A percentile compares a stretch with the other conserved stretches of the same genome.
These are phyloP conservation scores for Penicillium maclennaniae DNA, from an alignment of 495 filamentous ascomycete species.

Conservation along the genomic window DNA sequence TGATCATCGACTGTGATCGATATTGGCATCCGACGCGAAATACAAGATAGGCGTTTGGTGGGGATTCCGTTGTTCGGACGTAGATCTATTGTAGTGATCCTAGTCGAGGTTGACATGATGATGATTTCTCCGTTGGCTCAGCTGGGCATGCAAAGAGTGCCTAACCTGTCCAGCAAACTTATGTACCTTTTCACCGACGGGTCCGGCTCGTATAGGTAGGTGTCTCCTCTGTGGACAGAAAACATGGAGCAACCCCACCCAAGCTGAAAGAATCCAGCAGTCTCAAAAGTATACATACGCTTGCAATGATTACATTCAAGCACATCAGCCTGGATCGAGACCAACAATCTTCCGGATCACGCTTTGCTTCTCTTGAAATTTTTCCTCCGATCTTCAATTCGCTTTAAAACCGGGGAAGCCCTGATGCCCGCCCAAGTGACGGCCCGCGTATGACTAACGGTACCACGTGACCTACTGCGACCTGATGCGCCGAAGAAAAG, in stretches of 20 bases:
- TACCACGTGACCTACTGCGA: not conserved
- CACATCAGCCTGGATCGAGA: not conserved
- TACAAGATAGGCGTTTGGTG: slow-evolving; percentile 4
- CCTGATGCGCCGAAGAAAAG: not conserved
- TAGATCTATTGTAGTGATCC: not conserved
- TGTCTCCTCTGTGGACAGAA: too few relatives aligned
- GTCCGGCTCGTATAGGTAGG: too few relatives aligned
- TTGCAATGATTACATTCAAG: not conserved
- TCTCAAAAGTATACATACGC: not conserved
- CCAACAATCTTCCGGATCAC: too few relatives aligned
- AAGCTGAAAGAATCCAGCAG: too few relatives aligned
- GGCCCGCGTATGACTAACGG: not conserved
- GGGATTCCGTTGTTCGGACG: not conserved
- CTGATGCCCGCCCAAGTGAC: not conserved
- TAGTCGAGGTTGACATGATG: not conserved
- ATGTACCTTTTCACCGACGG: too few relatives aligned
- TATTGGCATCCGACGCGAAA: slow-evolving; percentile 4
- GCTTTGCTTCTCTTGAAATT: not conserved
- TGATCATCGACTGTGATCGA: not conserved
- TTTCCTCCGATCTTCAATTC: not conserved
- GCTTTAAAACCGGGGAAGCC: not conserved
- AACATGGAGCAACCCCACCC: too few relatives aligned
- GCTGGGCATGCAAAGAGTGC: too few relatives aligned
- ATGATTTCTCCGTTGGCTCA: not conserved
- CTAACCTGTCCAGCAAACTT: too few relatives aligned